Percentiles rank a stretch among this genome's conserved stretches.
phyloP scores from a whole-genome alignment of 2,329 filamentous ascomycete genomes.

The Bretziella fagacearum region DNA sequence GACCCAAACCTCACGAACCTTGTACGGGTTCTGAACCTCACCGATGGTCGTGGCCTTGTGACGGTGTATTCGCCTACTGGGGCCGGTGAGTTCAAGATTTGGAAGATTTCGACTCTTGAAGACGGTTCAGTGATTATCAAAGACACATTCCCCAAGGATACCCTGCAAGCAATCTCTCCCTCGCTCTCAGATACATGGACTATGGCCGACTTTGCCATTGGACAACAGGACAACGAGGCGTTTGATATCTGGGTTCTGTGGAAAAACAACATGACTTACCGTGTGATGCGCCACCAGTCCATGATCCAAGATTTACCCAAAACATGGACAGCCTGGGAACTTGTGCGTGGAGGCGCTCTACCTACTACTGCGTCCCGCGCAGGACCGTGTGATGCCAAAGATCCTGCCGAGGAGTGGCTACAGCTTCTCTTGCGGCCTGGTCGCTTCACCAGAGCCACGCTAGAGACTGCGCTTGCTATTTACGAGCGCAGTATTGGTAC shows the following conservation, averaged over 20 bases:
- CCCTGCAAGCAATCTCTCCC: slow-evolving; percentile 42
- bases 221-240: slow-evolving; percentile 34
- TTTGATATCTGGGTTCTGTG: slow-evolving; percentile 60
- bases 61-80: slow-evolving; percentile 80
- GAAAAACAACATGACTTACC: slow-evolving; percentile 70
- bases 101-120: slow-evolving; percentile 52
- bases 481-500: slow-evolving; percentile 50
- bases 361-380: slow-evolving; percentile 36
- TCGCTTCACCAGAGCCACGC: slow-evolving; percentile 58
- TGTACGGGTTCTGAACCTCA: slow-evolving; percentile 50
- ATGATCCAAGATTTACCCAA: slow-evolving; percentile 44
- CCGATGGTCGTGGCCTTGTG: slow-evolving; percentile 38
- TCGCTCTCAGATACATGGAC: slow-evolving; percentile 65
- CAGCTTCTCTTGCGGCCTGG: slow-evolving; percentile 68
- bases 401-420: slow-evolving; percentile 73
- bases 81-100: slow-evolving; percentile 86
- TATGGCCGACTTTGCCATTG: slow-evolving; percentile 56
- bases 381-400: slow-evolving; percentile 46
- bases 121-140: slow-evolving; percentile 47
- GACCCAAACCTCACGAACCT: slow-evolving; percentile 64
- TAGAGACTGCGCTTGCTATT: slow-evolving; percentile 69
- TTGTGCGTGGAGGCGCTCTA: slow-evolving; percentile 44
- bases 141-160: slow-evolving; percentile 49
- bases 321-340: slow-evolving; percentile 56
- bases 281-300: slow-evolving; percentile 57